Conservation (phyloP, 108 stramenopile species). For the Skeletonema grethae region DNA sequence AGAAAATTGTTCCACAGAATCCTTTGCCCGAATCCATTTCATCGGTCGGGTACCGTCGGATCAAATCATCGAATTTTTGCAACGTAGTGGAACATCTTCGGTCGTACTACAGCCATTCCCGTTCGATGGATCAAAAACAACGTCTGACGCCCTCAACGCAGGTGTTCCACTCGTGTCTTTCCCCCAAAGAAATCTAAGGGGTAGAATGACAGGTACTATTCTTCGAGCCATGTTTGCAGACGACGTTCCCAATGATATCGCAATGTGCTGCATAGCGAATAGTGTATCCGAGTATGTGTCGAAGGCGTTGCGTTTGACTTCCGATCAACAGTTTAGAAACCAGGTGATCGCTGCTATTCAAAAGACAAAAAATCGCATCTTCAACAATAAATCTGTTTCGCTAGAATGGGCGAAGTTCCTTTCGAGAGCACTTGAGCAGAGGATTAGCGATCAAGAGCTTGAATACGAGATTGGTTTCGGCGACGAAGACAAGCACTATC, state of each 20-base stretch:
- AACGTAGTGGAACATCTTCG: slow-evolving; percentile 30
- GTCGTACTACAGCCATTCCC: slow-evolving; percentile 79
- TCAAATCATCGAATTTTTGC: slow-evolving; percentile 39
- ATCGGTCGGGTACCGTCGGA: slow-evolving; percentile 33
- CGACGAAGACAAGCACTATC: slow-evolving; percentile 13
- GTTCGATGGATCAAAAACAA: slow-evolving; percentile 71
- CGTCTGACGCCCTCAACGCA: slow-evolving; percentile 62
- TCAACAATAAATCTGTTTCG: slow-evolving; percentile 34
- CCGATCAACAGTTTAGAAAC: slow-evolving; percentile 16
- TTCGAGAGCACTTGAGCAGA: slow-evolving; percentile 27
- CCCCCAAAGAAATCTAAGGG: slow-evolving; percentile 60
- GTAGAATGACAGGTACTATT: slow-evolving; percentile 58
- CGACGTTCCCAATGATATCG: slow-evolving; percentile 22
- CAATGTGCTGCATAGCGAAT: slow-evolving; percentile 39
- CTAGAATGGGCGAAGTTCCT: slow-evolving; percentile 48
- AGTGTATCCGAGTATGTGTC: slow-evolving; percentile 43
- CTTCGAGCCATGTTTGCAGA: slow-evolving; percentile 20
- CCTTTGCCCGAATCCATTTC: slow-evolving; percentile 27
- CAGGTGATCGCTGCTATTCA: slow-evolving; percentile 24
- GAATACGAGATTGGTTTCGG: slow-evolving; percentile 6
- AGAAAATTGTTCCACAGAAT: neutral
- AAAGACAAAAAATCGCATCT: slow-evolving; percentile 18
- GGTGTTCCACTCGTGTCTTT: slow-evolving; percentile 62
- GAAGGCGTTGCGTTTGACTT: slow-evolving; percentile 41
- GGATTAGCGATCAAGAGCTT: slow-evolving; percentile 21